Base-by-base conservation (phyloP, 148 eudicot species). In the Arctostaphylos glauca region DNA sequence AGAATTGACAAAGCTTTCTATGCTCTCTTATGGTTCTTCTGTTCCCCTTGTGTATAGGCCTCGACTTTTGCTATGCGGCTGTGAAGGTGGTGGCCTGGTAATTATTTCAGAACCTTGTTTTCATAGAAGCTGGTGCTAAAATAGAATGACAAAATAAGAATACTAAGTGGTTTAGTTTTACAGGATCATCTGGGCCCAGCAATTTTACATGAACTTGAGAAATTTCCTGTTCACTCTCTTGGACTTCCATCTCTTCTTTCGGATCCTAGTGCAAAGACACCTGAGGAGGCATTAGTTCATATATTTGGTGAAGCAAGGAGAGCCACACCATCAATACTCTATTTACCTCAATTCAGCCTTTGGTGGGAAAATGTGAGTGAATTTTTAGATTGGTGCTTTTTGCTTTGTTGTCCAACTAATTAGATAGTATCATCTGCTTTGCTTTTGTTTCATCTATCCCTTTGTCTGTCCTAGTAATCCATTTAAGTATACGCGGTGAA, bases 121-220 rank as follows among this genome's bases (percentile, higher is more conserved):
- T 19, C 55, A 44, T 43, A 52, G 15, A 62, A 81, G 43, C 48
- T 82, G 68, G 10, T 66, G 71, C 23, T 67, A 15, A 64, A 64
- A 64, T 84, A 47, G 83, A 59, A 68, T 83, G 83, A 48, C 6
- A 82, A 79, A 79, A 86, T 83, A 83, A 86, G 83, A 77, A 18
- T 82, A 86, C 90, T 87, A 87, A 89, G 89, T 86, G 71, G 79
- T 85, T 83, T 82, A 84, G 86, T 84, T 90, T 80, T 80, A 59
- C 93, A 97, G 99, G 99, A 97, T 91, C 99, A 97, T 90, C 85
- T 97, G 46, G 99, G 98, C 73, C 99, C 99, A 80, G 99, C 99
- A 78, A 88, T 97, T 70, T 88, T 97, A 85, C 99, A 97, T 84
- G 98, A 97, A 85, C 88, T 97, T 86, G 99, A 97, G 86, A 97